These are phyloP conservation scores for Aspergillus vadensis DNA, from an alignment of 2,329 filamentous ascomycete genomes.

Conservation along the genomic window DNA sequence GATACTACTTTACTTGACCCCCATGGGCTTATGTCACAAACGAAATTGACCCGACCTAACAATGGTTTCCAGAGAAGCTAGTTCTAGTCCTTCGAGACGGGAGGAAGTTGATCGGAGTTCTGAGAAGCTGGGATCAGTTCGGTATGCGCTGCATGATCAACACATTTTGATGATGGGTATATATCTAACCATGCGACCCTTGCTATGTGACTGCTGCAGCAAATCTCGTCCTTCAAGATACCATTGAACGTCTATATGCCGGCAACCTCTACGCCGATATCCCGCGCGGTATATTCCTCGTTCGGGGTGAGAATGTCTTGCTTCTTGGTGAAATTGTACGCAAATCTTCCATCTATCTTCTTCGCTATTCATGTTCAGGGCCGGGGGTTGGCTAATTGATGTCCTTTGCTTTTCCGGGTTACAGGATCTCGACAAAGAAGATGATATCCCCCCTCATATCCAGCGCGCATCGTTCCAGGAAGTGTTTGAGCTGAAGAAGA, in stretches of 20 bases:
- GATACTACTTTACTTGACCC: background rate
- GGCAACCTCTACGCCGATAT: constrained; percentile 78
- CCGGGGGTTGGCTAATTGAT: background rate
- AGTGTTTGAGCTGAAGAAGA: constrained; percentile 72
- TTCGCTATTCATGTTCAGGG: background rate
- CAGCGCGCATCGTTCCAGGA: constrained; percentile 66
- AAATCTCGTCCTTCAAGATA: constrained; percentile 92
- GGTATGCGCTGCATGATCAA: constrained; percentile 58
- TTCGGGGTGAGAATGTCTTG: constrained; percentile 95
- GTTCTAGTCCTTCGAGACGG: constrained; percentile 90
- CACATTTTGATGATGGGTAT: too few relatives aligned
- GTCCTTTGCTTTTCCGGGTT: constrained; percentile 1
- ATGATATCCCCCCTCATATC: constrained; percentile 74
- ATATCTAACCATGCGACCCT: background rate
- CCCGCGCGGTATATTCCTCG: constrained; percentile 81
- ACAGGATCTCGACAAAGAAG: constrained; percentile 91
- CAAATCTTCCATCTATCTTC: background rate
- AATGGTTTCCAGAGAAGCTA: constrained; percentile 75
- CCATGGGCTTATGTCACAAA: too few relatives aligned
- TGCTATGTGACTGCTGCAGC: constrained; percentile 56
- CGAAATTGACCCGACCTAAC: background rate
- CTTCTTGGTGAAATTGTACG: constrained; percentile 83
- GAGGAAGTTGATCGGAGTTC: constrained; percentile 86
- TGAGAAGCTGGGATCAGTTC: constrained; percentile 97
- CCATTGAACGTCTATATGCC: constrained; percentile 83